Conservation (phyloP, 495 filamentous ascomycete species). For the Venustampulla echinocandica region DNA sequence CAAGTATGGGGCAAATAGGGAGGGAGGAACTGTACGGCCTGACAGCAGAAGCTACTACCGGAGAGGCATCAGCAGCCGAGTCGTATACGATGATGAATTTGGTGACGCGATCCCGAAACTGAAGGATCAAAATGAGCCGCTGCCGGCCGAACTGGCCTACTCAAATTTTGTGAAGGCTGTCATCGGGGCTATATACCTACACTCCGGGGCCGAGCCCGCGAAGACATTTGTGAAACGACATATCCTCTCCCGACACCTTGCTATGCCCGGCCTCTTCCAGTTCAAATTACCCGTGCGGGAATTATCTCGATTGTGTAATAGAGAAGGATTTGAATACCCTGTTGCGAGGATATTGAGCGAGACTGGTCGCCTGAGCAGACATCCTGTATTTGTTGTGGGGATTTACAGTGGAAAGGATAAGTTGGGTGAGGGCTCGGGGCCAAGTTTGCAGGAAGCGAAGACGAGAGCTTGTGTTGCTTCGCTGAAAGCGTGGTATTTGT, state of each 20-base stretch:
- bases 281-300: constrained; percentile 79
- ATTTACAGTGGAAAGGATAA: constrained; percentile 83
- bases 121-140: constrained; percentile 15
- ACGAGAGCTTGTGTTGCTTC: constrained; percentile 70
- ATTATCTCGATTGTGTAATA: constrained; percentile 65
- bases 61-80: constrained; percentile 57
- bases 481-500: constrained; percentile 92
- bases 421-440: constrained; percentile 76
- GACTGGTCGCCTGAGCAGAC: constrained; percentile 71
- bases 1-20: constrained; percentile 25
- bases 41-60: constrained; percentile 51
- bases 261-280: constrained; percentile 65
- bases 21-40: constrained; percentile 26
- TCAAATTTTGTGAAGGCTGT: constrained; percentile 71
- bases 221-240: constrained; percentile 77
- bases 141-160: constrained; percentile 36
- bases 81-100: constrained; percentile 73
- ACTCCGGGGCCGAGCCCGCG: constrained; percentile 58
- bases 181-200: constrained; percentile 74
- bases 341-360: constrained; percentile 80
- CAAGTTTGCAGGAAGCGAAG: constrained; percentile 67
- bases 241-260: constrained; percentile 70
- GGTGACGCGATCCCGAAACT: constrained; percentile 41
- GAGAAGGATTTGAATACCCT: constrained; percentile 83
- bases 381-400: constrained; percentile 90